A percentile compares a stretch with the other conserved stretches of the same genome.
phyloP scores from a whole-genome alignment of 73 alveolate genomes.

The Paramecium tetraurelia region DNA sequence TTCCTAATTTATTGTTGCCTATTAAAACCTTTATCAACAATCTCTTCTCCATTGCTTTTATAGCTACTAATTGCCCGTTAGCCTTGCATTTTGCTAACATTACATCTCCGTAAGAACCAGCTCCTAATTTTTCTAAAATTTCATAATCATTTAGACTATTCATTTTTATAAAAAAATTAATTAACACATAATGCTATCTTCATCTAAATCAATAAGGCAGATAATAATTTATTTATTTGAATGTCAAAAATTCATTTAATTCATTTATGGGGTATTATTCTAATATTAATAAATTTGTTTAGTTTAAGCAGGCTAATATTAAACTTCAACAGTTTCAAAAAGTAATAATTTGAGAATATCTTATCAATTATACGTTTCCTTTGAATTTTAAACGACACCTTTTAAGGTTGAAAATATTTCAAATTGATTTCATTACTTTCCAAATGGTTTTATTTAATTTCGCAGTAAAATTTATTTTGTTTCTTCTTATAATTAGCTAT shows the following conservation, averaged over 20 bases:
- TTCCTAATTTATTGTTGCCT: neutral
- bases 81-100: neutral
- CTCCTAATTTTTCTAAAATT: neutral
- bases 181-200: neutral
- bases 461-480: too few relatives aligned
- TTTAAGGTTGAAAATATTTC: too few relatives aligned
- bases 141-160: neutral
- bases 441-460: too few relatives aligned
- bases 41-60: neutral
- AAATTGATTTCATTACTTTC: too few relatives aligned
- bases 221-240: too few relatives aligned
- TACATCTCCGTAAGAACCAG: constrained; percentile 15
- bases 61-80: neutral
- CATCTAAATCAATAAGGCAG: neutral
- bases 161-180: neutral
- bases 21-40: neutral
- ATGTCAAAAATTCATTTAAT: too few relatives aligned
- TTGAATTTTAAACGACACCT: too few relatives aligned
- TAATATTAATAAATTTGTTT: too few relatives aligned
- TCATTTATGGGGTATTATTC: neutral
- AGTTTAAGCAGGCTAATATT: neutral
- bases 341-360: too few relatives aligned
- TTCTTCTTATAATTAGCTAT: too few relatives aligned
- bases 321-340: neutral
- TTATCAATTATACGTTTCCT: neutral